Evolutionary conservation across 73 alveolate genomes (phyloP).

Genomic region (Tetrahymena malaccensis): DNA sequence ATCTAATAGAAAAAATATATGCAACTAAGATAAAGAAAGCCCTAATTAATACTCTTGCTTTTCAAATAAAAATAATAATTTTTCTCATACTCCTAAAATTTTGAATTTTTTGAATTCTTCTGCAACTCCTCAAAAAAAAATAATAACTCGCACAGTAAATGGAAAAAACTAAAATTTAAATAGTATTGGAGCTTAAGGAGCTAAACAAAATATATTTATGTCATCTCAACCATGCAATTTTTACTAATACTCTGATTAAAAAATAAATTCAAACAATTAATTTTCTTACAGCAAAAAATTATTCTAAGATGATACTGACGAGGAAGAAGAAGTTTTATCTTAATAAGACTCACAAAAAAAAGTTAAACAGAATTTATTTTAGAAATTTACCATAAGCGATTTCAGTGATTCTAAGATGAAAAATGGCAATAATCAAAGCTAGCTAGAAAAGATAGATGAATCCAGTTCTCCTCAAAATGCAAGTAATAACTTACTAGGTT

Average conservation of each 20-base stretch:
- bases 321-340: not conserved
- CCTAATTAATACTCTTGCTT: not conserved
- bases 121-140: not conserved
- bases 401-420: not conserved
- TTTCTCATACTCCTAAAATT: not conserved
- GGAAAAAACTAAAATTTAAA: not conserved
- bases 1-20: not conserved
- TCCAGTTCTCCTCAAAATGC: not conserved
- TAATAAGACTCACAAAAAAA: not conserved
- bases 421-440: not conserved
- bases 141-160: not conserved
- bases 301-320: not conserved
- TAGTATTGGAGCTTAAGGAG: not conserved
- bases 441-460: not conserved
- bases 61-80: not conserved
- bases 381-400: not conserved
- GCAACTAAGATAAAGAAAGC: not conserved
- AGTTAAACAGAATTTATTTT: not conserved
- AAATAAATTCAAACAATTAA: not conserved
- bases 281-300: not conserved
- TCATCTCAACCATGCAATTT: not conserved
- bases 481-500: not conserved
- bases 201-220: not conserved
- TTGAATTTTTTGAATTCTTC: not conserved
- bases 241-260: not conserved